A percentile compares a stretch with the other conserved stretches of the same genome.
Conservation (phyloP, 2,329 filamentous ascomycete genomes). For the Phyllosticta citriasiana region DNA sequence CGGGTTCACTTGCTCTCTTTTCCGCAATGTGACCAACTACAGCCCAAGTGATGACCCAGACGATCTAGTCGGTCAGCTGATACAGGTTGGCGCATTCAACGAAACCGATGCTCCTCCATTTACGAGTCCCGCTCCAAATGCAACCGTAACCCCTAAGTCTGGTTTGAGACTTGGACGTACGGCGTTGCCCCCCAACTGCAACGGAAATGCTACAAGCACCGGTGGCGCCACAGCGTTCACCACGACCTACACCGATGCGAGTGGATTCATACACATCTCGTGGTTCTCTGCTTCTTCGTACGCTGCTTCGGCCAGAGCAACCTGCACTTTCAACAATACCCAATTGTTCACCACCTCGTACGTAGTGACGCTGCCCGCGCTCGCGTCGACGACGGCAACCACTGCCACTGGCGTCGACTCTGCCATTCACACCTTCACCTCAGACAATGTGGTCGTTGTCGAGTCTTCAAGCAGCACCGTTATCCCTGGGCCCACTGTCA, state of each 20-base stretch:
- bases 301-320: not conserved
- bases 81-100: not conserved
- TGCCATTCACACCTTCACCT: not conserved
- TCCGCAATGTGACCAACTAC: not conserved
- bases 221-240: constrained; percentile 2
- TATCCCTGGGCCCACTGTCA: not conserved
- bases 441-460: not conserved
- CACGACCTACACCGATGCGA: constrained; percentile 1
- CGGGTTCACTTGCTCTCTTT: constrained; percentile 1
- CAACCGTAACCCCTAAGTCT: not conserved
- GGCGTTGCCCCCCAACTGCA: not conserved
- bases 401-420: not conserved
- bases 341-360: constrained; percentile 1
- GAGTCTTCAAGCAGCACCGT: constrained; percentile 1
- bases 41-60: not conserved
- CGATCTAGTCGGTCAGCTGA: not conserved
- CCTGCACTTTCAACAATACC: constrained; percentile 9
- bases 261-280: constrained; percentile 1
- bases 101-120: not conserved
- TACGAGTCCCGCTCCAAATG: not conserved
- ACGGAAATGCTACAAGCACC: not conserved
- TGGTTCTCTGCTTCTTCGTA: not conserved
- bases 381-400: not conserved
- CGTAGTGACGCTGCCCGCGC: constrained; percentile 2
- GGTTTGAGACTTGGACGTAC: not conserved